Percentiles rank a stretch among this genome's conserved stretches.
Conservation (phyloP, 257 asterid genomes). For the Nicotiana undulata region DNA sequence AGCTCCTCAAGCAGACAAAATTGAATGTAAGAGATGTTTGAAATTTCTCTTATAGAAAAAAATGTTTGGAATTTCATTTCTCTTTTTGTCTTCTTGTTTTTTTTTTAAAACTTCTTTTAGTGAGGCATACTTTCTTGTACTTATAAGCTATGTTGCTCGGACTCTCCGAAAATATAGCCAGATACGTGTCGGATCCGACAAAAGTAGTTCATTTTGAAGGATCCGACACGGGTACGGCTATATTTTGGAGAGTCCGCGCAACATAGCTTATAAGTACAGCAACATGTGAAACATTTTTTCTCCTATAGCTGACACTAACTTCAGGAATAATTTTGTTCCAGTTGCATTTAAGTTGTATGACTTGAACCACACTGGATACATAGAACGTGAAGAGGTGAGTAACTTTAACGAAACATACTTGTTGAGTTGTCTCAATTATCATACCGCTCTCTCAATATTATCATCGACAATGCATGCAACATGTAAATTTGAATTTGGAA, state of each 20-base stretch:
- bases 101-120: background rate
- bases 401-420: background rate
- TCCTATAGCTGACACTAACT: slow-evolving; percentile 4
- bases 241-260: too few relatives aligned
- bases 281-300: background rate
- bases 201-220: too few relatives aligned
- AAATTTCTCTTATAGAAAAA: background rate
- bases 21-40: slow-evolving; percentile 34
- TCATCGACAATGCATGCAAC: too few relatives aligned
- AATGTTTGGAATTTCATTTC: background rate
- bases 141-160: too few relatives aligned
- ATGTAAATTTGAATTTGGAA: too few relatives aligned
- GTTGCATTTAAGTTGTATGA: slow-evolving; percentile 63
- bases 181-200: too few relatives aligned
- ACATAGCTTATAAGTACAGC: background rate
- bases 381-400: slow-evolving; percentile 61
- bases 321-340: slow-evolving; percentile 24
- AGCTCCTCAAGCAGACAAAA: slow-evolving; percentile 39
- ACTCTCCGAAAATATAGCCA: too few relatives aligned
- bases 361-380: slow-evolving; percentile 48
- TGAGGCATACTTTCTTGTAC: background rate
- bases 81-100: background rate
- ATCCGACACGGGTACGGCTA: too few relatives aligned
- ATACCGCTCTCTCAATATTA: background rate
- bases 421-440: background rate